Evolutionary conservation across 2,329 filamentous ascomycete species (phyloP).

Genomic region (Alternaria sp.): DNA sequence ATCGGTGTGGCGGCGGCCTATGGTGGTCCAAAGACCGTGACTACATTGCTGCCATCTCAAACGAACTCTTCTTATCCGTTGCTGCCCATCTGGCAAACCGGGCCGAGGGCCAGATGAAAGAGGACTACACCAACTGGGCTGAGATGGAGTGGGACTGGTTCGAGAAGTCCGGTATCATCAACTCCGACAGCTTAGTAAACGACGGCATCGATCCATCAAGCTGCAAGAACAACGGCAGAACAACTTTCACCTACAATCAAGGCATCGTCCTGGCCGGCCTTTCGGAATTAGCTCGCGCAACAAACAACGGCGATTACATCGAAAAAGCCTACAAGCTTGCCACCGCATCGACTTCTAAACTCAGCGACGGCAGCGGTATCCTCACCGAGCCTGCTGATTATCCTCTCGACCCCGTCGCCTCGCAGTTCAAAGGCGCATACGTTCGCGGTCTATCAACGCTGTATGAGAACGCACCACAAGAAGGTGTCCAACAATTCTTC

Average conservation of each 20-base stretch:
- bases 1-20: slow-evolving; percentile 59
- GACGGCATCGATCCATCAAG: slow-evolving; percentile 58
- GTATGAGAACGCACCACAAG: slow-evolving; percentile 31
- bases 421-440: slow-evolving; percentile 49
- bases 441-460: slow-evolving; percentile 43
- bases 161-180: slow-evolving; percentile 58
- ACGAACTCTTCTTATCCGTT: slow-evolving; percentile 64
- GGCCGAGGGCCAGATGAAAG: slow-evolving; percentile 45
- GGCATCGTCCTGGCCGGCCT: slow-evolving; percentile 64
- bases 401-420: slow-evolving; percentile 34
- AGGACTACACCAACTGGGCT: slow-evolving; percentile 58
- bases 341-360: slow-evolving; percentile 29
- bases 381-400: slow-evolving; percentile 38
- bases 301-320: slow-evolving; percentile 37
- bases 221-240: slow-evolving; percentile 61
- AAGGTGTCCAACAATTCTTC: slow-evolving; percentile 37
- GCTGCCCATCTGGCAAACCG: slow-evolving; percentile 62
- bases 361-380: slow-evolving; percentile 37
- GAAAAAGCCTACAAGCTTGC: slow-evolving; percentile 37
- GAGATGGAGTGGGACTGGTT: slow-evolving; percentile 63
- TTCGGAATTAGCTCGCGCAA: slow-evolving; percentile 59
- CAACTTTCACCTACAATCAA: slow-evolving; percentile 65
- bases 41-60: slow-evolving; percentile 63
- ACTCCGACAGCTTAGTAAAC: slow-evolving; percentile 58
- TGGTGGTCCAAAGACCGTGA: slow-evolving; percentile 63